Conservation (phyloP, 2,329 filamentous ascomycete genomes). For the Fusarium veterinarium region DNA sequence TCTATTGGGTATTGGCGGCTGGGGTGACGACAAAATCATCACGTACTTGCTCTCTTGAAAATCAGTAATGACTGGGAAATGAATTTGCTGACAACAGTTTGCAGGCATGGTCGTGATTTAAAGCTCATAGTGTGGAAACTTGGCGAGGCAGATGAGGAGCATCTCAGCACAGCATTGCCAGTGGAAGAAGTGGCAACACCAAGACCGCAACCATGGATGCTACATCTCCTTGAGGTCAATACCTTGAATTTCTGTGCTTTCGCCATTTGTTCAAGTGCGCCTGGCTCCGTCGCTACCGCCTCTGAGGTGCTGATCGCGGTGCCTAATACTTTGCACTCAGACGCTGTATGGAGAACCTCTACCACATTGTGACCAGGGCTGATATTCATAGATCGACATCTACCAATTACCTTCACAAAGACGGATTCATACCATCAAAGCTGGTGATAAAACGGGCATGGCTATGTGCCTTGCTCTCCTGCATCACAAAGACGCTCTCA, state of each 20-base stretch:
- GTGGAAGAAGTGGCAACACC: conserved; percentile 67
- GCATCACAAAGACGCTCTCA: conserved; percentile 61
- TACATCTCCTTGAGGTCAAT: conserved; percentile 86
- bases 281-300: conserved; percentile 37
- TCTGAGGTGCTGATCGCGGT: conserved; percentile 77
- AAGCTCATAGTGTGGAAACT: conserved; percentile 88
- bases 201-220: conserved; percentile 80
- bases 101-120: conserved; percentile 90
- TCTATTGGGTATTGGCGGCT: conserved; percentile 79
- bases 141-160: conserved; percentile 66
- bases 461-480: conserved; percentile 83
- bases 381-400: conserved; percentile 74
- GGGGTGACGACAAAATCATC: conserved; percentile 79
- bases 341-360: conserved; percentile 62
- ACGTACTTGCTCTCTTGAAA: conserved; percentile 69
- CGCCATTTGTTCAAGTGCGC: conserved; percentile 63
- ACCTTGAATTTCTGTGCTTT: conserved; percentile 97
- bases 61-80: background rate
- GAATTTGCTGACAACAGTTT: background rate
- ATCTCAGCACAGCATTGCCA: conserved; percentile 76
- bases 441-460: conserved; percentile 75
- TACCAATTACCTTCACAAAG: conserved; percentile 82
- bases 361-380: background rate
- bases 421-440: conserved; percentile 70
- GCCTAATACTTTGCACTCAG: conserved; percentile 79